These are phyloP conservation scores for Trichoderma oligosporum DNA, from an alignment of 2,329 filamentous ascomycete species.

Conservation along the genomic window DNA sequence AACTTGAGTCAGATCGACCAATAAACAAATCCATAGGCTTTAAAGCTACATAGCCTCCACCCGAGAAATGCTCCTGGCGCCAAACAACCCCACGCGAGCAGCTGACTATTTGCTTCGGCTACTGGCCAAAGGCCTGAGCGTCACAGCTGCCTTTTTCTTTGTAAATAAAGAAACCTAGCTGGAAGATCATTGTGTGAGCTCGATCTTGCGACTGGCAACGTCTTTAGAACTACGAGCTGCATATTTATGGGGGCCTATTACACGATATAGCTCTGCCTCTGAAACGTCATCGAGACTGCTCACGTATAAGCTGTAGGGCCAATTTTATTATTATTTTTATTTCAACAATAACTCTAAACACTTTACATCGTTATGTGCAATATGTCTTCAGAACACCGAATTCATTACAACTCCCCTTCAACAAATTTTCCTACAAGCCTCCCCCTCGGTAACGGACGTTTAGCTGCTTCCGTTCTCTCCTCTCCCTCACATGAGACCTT, in stretches of 20 bases:
- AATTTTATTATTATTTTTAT: too few species aligned
- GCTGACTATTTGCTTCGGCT: slow-evolving; percentile 9
- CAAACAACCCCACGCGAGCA: slow-evolving; percentile 1
- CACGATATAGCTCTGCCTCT: neutral
- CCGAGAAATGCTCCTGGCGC: slow-evolving; percentile 6
- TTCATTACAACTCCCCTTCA: slow-evolving; percentile 7
- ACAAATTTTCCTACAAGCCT: slow-evolving; percentile 15
- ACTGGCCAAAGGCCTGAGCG: neutral
- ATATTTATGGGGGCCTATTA: neutral
- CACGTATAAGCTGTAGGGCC: neutral
- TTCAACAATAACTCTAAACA: neutral
- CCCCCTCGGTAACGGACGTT: slow-evolving; percentile 15
- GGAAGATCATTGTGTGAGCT: neutral
- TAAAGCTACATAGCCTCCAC: neutral
- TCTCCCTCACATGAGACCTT: slow-evolving; percentile 7
- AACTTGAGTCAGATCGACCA: neutral
- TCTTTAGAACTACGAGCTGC: neutral
- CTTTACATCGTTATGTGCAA: neutral
- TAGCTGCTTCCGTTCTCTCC: slow-evolving; percentile 15
- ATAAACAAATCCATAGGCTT: neutral
- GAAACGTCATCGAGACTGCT: neutral
- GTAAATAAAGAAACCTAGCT: too few species aligned
- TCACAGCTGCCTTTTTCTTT: neutral
- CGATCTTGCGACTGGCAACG: neutral
- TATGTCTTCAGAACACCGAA: slow-evolving; percentile 16